A percentile compares a stretch with the other conserved stretches of the same genome.
Evolutionary conservation across 805 yeast genomes (phyloP).

Genomic region (Yamadazyma kitorensis): DNA sequence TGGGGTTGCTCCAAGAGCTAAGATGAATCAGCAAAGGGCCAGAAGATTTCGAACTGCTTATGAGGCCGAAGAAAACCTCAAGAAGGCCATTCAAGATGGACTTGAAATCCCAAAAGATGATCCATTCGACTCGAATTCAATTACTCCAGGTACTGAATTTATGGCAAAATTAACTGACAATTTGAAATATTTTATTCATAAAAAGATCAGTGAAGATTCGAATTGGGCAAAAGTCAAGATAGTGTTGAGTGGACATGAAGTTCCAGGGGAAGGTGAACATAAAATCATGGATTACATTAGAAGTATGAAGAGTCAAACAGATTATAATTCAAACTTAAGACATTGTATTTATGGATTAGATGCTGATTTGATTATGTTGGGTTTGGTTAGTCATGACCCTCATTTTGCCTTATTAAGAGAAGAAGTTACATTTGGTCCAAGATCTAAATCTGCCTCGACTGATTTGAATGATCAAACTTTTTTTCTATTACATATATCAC

Average conservation of each 20-base stretch:
- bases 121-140: slow-evolving; percentile 87
- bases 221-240: slow-evolving; percentile 80
- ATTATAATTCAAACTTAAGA: slow-evolving; percentile 74
- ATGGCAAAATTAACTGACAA: slow-evolving; percentile 85
- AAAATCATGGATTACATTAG: slow-evolving; percentile 93
- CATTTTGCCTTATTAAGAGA: slow-evolving; percentile 92
- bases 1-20: slow-evolving; percentile 98
- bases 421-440: slow-evolving; percentile 85
- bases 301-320: slow-evolving; percentile 67
- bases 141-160: slow-evolving; percentile 96
- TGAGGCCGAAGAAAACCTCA: slow-evolving; percentile 80
- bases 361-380: slow-evolving; percentile 94
- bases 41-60: slow-evolving; percentile 92
- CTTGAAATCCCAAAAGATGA: slow-evolving; percentile 75
- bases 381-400: slow-evolving; percentile 90
- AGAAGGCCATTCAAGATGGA: slow-evolving; percentile 72
- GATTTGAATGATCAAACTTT: slow-evolving; percentile 77
- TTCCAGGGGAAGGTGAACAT: slow-evolving; percentile 99
- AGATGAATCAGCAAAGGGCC: slow-evolving; percentile 96
- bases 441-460: slow-evolving; percentile 31
- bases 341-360: slow-evolving; percentile 96
- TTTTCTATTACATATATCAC: slow-evolving; percentile 75
- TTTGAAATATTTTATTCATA: slow-evolving; percentile 82
- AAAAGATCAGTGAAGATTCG: slow-evolving; percentile 81
- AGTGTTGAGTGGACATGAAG: slow-evolving; percentile 88